Base-by-base conservation (phyloP, 2,329 filamentous ascomycete genomes). In the Clonostachys solani region DNA sequence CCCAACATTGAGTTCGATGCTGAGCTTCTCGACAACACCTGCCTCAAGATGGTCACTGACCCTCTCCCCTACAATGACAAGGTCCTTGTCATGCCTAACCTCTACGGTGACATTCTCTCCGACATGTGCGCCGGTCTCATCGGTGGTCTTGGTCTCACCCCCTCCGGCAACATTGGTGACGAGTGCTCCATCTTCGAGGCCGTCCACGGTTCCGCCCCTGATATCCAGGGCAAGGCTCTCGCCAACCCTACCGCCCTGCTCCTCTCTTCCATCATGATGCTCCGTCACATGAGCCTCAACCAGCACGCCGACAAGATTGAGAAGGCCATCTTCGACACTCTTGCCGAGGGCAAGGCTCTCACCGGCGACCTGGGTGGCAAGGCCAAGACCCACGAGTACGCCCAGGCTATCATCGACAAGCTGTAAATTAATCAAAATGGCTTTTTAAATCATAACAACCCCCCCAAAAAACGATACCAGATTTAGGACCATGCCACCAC, bases 161-260 rank as follows among this genome's bases (percentile, higher is more conserved):
- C 94, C 56, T 97, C 92, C 37, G 94, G 92, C 65, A 99, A 99
- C 83, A 97, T 96, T 65, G 94, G 91, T 72, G 91, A 96, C 74
- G 89, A 96, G 79, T 97, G 91, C 86, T 96, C 90, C 69, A 96
- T 97, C 78, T 99, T 99, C 78, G 94, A 99, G 79, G 94, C 94
- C 62, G 94, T 99, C 62, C 94, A 99, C 80, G 92, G 92, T 61
- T 96, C 91, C 56, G 92, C 92, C 50, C 92, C 92, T 51, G 92
- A 97, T 71, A 97, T 97, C 68, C 91, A 90, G 56, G 92, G 92
- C 71, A 91, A 96, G 83, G 87, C 83, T 57, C 86, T 97, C 59
- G 94, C 94, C 64, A 99, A 99, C 83, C 94, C 94, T 53, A 97
- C 94, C 52, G 94, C 94, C 50, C 84, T 99, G 59, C 84, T 99